Evolutionary conservation across 2,329 filamentous ascomycete species (phyloP).

Genomic region (Exophiala sideris): DNA sequence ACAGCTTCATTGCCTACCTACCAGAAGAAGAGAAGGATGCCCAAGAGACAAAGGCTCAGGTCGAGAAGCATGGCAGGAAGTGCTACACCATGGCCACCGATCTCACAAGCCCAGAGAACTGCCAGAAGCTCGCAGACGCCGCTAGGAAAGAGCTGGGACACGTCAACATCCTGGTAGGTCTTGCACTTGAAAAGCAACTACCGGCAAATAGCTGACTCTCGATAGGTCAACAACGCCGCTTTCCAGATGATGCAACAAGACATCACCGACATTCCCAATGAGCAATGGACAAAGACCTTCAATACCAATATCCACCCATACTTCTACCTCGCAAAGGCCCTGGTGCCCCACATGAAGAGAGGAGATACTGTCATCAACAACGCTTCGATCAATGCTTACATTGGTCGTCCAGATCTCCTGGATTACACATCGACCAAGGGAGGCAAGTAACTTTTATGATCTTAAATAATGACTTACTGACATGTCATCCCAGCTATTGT

Average conservation of each 20-base stretch:
- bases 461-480: background rate
- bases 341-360: constrained; percentile 68
- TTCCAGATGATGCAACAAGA: constrained; percentile 71
- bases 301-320: constrained; percentile 78
- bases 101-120: constrained; percentile 63
- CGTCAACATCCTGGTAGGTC: constrained; percentile 59
- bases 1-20: constrained; percentile 69
- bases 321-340: constrained; percentile 78
- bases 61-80: constrained; percentile 64
- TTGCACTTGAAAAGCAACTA: background rate
- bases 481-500: constrained; percentile 58
- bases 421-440: constrained; percentile 70
- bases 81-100: constrained; percentile 64
- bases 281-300: constrained; percentile 78
- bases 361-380: constrained; percentile 82
- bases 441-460: constrained; percentile 9
- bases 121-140: constrained; percentile 65
- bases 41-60: constrained; percentile 66
- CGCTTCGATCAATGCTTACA: constrained; percentile 77
- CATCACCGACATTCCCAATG: constrained; percentile 68
- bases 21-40: constrained; percentile 74
- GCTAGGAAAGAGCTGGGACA: constrained; percentile 63
- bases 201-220: constrained; percentile 1
- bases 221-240: constrained; percentile 63
- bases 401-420: constrained; percentile 73